Conservation (phyloP, 2,329 filamentous ascomycete species). For the Trichoderma endophyticum region DNA sequence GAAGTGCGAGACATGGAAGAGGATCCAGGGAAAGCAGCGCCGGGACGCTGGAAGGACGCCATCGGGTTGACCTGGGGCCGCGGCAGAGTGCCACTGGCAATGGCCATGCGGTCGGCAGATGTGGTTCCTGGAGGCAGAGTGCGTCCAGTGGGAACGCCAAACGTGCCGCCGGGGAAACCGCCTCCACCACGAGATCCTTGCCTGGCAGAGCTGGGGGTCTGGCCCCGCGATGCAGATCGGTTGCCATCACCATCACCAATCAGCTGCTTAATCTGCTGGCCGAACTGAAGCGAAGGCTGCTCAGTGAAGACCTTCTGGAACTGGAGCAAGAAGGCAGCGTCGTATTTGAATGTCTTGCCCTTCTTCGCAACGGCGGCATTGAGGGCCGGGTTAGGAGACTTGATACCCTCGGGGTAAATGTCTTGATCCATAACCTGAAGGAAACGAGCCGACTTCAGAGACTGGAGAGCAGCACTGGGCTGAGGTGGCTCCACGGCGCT, state of each 20-base stretch:
- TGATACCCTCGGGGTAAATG: conserved; percentile 78
- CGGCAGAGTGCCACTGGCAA: conserved; percentile 53
- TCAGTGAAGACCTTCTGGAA: conserved; percentile 96
- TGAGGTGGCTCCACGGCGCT: conserved; percentile 87
- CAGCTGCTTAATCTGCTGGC: conserved; percentile 79
- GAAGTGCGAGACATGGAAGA: conserved; percentile 63
- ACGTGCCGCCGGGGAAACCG: conserved; percentile 67
- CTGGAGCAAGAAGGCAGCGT: conserved; percentile 90
- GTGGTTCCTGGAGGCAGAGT: conserved; percentile 73
- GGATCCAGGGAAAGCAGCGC: conserved; percentile 61
- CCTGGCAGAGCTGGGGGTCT: conserved; percentile 53
- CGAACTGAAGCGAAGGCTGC: conserved; percentile 92
- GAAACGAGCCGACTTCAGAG: conserved; percentile 87
- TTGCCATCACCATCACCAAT: conserved; percentile 73
- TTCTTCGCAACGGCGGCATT: conserved; percentile 79
- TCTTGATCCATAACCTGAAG: conserved; percentile 74
- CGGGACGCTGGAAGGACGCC: conserved; percentile 41
- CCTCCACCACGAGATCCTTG: conserved; percentile 52
- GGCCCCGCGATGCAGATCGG: conserved; percentile 56
- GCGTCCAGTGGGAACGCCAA: conserved; percentile 50
- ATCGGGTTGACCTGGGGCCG: conserved; percentile 43
- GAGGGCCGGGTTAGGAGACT: conserved; percentile 85
- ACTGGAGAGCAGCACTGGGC: conserved; percentile 89
- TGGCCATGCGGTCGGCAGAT: conserved; percentile 71
- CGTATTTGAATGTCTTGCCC: conserved; percentile 85